These are phyloP conservation scores for Alternaria alternata DNA, from an alignment of 2,329 filamentous ascomycete genomes.

Conservation along the genomic window DNA sequence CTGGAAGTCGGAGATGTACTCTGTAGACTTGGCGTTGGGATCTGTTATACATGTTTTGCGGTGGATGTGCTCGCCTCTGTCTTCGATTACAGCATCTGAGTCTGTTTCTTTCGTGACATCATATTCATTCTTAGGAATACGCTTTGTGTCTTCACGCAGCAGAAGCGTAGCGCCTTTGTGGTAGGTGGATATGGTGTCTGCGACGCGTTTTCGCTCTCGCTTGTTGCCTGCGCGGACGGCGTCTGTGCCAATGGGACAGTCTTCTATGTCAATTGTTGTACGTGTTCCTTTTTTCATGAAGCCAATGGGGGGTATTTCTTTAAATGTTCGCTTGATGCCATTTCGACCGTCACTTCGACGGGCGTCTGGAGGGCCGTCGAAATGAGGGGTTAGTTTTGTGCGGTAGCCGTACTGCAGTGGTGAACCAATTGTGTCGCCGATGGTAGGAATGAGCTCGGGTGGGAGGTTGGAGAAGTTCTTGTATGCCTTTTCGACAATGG, in stretches of 20 bases:
- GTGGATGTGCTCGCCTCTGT: conserved; percentile 71
- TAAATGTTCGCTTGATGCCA: conserved; percentile 65
- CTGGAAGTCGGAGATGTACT: conserved; percentile 84
- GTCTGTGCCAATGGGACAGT: conserved; percentile 93
- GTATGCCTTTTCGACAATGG: conserved; percentile 90
- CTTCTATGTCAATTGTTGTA: conserved; percentile 89
- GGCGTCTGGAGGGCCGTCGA: conserved; percentile 75
- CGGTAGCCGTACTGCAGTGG: conserved; percentile 93
- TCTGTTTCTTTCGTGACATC: conserved; percentile 35
- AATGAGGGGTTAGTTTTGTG: conserved; percentile 97
- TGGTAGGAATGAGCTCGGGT: conserved; percentile 74
- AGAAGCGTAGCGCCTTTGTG: conserved; percentile 85
- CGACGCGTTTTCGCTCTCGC: conserved; percentile 79
- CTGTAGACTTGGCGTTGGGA: conserved; percentile 80
- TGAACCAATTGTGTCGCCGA: conserved; percentile 87
- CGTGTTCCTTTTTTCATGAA: conserved; percentile 88
- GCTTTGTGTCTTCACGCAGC: conserved; percentile 82
- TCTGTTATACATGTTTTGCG: conserved; percentile 90
- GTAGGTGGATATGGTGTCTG: conserved; percentile 74
- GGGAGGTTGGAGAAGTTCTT: conserved; percentile 87
- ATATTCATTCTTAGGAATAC: conserved; percentile 62
- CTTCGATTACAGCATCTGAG: conserved; percentile 59
- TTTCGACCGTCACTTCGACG: conserved; percentile 57
- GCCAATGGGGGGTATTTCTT: conserved; percentile 78
- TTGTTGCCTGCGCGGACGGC: conserved; percentile 82